A percentile compares a stretch with the other conserved stretches of the same genome.
Conservation (phyloP, 2,329 filamentous ascomycete species). For the Hymenoscyphus occultus region DNA sequence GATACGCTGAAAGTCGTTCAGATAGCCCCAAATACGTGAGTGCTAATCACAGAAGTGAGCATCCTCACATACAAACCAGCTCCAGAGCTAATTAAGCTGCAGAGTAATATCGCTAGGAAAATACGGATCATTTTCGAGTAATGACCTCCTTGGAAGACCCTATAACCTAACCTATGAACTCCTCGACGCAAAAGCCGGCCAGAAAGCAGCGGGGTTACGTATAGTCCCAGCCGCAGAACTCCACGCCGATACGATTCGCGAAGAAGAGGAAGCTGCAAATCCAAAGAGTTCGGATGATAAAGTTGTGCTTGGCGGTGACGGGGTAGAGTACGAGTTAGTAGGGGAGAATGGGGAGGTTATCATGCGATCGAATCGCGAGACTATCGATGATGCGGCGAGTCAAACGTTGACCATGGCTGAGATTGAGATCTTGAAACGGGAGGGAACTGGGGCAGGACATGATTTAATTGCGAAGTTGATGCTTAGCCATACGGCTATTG, state of each 20-base stretch:
- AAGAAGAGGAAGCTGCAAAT: conserved; percentile 47
- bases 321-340: conserved; percentile 46
- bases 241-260: conserved; percentile 70
- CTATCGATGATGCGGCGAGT: conserved; percentile 59
- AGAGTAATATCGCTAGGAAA: conserved; percentile 88
- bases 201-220: conserved; percentile 66
- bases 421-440: conserved; percentile 68
- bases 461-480: conserved; percentile 93
- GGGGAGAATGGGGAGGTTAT: conserved; percentile 49
- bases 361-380: conserved; percentile 56
- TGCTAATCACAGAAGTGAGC: conserved; percentile 28
- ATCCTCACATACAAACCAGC: conserved; percentile 19
- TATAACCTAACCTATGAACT: conserved; percentile 92
- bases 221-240: conserved; percentile 79
- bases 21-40: conserved; percentile 59
- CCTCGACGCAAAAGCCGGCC: conserved; percentile 64
- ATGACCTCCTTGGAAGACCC: conserved; percentile 85
- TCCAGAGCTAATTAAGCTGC: conserved; percentile 24
- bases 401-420: conserved; percentile 74
- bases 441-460: conserved; percentile 75
- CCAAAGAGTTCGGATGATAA: conserved; percentile 42
- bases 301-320: conserved; percentile 42
- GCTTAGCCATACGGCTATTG: conserved; percentile 81
- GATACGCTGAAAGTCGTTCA: conserved; percentile 57
- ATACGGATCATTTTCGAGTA: conserved; percentile 86